phyloP scores from a whole-genome alignment of 1,139 yeast genomes.

The Pichia sp. region DNA sequence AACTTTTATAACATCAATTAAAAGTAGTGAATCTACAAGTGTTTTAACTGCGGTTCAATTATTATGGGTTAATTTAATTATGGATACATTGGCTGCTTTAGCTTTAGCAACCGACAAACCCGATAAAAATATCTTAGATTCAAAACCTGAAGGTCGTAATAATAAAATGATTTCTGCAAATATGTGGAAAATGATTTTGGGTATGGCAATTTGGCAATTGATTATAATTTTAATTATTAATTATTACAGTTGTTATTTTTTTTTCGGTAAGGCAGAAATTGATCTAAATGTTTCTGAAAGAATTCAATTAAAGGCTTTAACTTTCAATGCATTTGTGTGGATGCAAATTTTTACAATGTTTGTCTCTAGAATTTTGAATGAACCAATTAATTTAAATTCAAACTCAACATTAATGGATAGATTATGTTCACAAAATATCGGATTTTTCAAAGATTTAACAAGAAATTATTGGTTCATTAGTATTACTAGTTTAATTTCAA shows the following conservation, averaged over 20 bases:
- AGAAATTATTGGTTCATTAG: constrained; percentile 75
- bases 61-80: constrained; percentile 93
- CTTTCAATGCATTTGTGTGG: constrained; percentile 97
- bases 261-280: constrained; percentile 35
- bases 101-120: constrained; percentile 98
- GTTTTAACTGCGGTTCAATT: constrained; percentile 96
- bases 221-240: constrained; percentile 71
- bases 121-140: constrained; percentile 65
- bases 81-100: constrained; percentile 97
- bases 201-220: constrained; percentile 77
- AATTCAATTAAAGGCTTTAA: constrained; percentile 69
- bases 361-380: constrained; percentile 87
- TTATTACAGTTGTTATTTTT: constrained; percentile 65
- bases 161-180: constrained; percentile 80
- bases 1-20: constrained; percentile 91
- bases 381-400: constrained; percentile 51
- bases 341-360: constrained; percentile 90
- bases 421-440: constrained; percentile 54
- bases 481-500: constrained; percentile 70
- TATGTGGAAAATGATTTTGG: constrained; percentile 98
- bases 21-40: constrained; percentile 67
- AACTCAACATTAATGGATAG: constrained; percentile 50
- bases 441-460: constrained; percentile 74
- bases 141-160: constrained; percentile 79
- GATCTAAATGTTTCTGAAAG: constrained; percentile 39